phyloP scores from a whole-genome alignment of 108 stramenopile species.

The Schizochytrium sp. region DNA sequence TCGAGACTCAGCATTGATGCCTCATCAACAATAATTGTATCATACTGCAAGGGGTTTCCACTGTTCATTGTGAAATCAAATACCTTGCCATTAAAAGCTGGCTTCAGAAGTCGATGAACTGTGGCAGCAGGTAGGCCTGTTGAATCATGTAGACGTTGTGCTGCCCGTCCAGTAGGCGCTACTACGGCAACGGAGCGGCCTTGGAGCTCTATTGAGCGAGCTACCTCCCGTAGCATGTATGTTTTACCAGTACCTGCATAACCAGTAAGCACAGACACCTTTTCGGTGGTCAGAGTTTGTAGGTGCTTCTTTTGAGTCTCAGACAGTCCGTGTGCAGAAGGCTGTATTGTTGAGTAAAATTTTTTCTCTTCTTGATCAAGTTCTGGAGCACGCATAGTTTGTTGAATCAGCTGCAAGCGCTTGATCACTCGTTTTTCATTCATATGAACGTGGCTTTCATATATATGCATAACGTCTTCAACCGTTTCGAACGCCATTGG shows the following conservation, averaged over 20 bases:
- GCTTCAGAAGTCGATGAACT: neutral
- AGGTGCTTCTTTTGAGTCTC: neutral
- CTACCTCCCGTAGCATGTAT: slow-evolving; percentile 12
- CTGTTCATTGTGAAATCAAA: neutral
- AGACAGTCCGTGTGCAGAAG: neutral
- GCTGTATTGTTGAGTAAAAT: neutral
- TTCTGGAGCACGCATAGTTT: no score
- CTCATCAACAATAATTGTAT: slow-evolving; percentile 61
- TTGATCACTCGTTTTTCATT: no score
- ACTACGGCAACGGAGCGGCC: neutral
- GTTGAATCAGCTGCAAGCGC: no score
- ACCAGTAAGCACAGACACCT: neutral
- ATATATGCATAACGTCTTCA: no score
- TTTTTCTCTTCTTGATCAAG: neutral
- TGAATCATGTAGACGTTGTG: slow-evolving; percentile 1
- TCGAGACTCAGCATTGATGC: slow-evolving; percentile 21
- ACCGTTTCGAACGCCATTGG: no score
- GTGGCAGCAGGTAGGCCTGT: neutral
- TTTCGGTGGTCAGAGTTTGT: neutral
- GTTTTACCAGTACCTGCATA: slow-evolving; percentile 15
- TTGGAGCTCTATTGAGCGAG: neutral
- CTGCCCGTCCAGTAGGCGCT: neutral
- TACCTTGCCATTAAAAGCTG: neutral
- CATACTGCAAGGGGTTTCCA: neutral
- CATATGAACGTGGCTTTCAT: no score